Evolutionary conservation across 2,329 filamentous ascomycete species (phyloP), one percentile per base, ranked within the genome.

Genomic region (Arthrobotrys sinensis): DNA sequence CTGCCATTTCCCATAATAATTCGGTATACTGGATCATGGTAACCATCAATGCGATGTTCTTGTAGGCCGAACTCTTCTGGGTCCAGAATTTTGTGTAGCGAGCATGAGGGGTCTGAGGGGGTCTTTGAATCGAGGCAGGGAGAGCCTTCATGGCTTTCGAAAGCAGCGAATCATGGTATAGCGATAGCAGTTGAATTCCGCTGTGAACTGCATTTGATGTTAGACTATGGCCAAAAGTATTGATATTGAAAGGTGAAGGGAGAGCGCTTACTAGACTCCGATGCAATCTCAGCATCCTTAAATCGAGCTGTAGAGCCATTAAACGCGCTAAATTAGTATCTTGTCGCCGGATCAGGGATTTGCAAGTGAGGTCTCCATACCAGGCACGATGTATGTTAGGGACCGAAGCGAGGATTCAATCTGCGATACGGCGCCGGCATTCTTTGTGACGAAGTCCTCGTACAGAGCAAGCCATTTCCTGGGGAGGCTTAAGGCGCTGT

Each of bases 1-100:
- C 94, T 32, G 92, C 90, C 96, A 99, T 99, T 84, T 99, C 96
- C 89, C 95, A 96, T n/a, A 99, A 86, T 34, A 99, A 87, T 85
- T 99, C 93, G 0, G 94, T 97, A 83, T 98, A 98, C 81, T 96
- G 92, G 28, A 97, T 92, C 85, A 97, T 92, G 83, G 97, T 93
- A 60, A 99, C 86, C 3, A 94, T 86, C 80, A 94, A 88, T 46
- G 95, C 94, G 68, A 96, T 90, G 76, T 92, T 89, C 76, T 91
- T 90, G 84, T 99, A 99, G 8, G 93, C 87, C 3, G 88, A 86
- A 82, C 88, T 90, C 81, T 88, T 88, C 69, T 87, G 84, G 5
- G 88, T 87, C 90, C 90, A 92, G 84, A 90, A 90, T 70, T 88
- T 88, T 10, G 90, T 92, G 84, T 92, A 92, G 52, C 90, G 87